Evolutionary conservation across 176 grass and related monocot genomes (phyloP), one percentile per base, ranked within the genome.

Genomic region (Neostapfia colusana): DNA sequence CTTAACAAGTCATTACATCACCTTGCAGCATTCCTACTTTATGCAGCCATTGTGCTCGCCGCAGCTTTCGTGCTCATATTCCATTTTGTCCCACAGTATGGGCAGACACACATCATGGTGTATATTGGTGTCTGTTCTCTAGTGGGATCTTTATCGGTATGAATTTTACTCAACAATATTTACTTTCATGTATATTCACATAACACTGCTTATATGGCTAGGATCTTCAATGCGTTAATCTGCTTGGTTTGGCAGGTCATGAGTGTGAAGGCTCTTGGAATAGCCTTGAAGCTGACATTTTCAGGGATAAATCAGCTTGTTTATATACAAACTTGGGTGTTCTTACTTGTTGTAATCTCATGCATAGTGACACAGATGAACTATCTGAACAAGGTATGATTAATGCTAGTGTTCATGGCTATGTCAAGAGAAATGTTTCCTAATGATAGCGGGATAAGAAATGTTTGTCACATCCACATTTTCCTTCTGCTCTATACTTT

Each of bases 191-290:
- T 46, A 31, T 58, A 40, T 75, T 79, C 20, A 75, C n/a, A 16
- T 49, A 50, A 50, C n/a, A 17, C 5, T 84, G 50, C 43, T 74
- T 68, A 74, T 31, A 10, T 44, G 44, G 17, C 27, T 71, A 55
- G 14, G 53, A 31, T 75, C 63, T 75, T 65, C 16, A 31, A 39
- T 74, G 10, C 60, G 48, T 31, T 66, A 44, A 68, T 79, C 17
- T 40, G 3, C 45, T 88, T 71, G 70, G 69, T 78, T 58, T 77
- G 66, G 39, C 81, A 97, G 94, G 94, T 97, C 81, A 97, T 97
- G 94, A 97, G 91, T 77, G 88, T 97, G 42, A 93, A 97, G 89
- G 94, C 94, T 54, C 89, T 97, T 80, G 94, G 94, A 69, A 97
- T 97, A 60, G 94, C 91, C 21, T 83, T 97, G 81, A 97, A 97